These are phyloP conservation scores for Alternaria burnsii DNA, from an alignment of 2,329 filamentous ascomycete species.

Conservation along the genomic window DNA sequence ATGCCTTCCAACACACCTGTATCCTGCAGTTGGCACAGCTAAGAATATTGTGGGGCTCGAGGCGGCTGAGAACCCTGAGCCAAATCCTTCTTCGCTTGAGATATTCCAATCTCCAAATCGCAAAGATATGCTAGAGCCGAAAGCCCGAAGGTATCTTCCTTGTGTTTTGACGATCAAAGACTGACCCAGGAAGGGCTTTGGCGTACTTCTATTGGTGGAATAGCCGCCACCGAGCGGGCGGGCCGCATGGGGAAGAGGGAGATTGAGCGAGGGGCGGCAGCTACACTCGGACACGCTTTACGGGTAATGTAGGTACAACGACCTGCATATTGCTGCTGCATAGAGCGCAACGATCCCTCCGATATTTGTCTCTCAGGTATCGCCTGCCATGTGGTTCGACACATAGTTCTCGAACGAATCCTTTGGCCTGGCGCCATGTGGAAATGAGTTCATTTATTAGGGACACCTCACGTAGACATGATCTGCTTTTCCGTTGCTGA, in stretches of 20 bases:
- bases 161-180: neutral
- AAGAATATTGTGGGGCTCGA: neutral
- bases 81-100: neutral
- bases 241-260: neutral
- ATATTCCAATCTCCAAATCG: neutral
- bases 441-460: conserved; percentile 1
- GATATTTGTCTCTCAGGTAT: neutral
- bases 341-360: neutral
- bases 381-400: neutral
- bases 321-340: neutral
- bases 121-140: neutral
- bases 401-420: neutral
- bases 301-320: conserved; percentile 3
- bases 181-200: neutral
- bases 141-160: neutral
- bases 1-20: neutral
- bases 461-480: neutral
- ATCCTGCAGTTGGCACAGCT: neutral
- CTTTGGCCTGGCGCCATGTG: neutral
- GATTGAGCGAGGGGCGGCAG: neutral
- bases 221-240: neutral
- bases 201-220: neutral
- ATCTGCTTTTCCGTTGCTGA: neutral
- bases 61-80: neutral
- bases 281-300: neutral